Evolutionary conservation across 768 basidiomycete species (phyloP).

Genomic region (Boletus subparvulus): DNA sequence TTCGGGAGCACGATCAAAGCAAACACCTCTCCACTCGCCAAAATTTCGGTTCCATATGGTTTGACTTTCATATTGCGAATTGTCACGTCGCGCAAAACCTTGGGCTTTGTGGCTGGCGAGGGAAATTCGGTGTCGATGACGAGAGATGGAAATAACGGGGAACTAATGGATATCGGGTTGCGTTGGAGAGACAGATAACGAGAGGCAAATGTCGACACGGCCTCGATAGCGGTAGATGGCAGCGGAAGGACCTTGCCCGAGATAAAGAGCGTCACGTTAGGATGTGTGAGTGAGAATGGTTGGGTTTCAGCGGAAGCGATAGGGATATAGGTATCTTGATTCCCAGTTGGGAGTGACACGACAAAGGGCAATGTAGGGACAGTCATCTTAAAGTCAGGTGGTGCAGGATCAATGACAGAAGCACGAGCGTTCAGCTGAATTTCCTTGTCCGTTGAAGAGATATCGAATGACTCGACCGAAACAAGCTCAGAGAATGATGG

Average conservation of each 20-base stretch:
- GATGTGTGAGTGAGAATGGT: conserved; percentile 62
- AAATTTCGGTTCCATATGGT: conserved; percentile 44
- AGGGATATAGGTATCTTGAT: conserved; percentile 34
- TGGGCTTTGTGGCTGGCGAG: conserved; percentile 59
- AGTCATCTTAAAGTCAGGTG: conserved; percentile 47
- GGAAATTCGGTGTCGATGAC: conserved; percentile 58
- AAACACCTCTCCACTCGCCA: conserved; percentile 69
- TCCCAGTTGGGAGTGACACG: conserved; percentile 46
- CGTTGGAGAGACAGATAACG: conserved; percentile 58
- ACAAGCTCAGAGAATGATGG: conserved; percentile 61
- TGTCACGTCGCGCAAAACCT: conserved; percentile 68
- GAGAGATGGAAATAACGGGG: conserved; percentile 52
- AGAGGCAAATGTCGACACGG: conserved; percentile 62
- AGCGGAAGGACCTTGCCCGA: conserved; percentile 60
- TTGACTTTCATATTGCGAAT: conserved; percentile 75
- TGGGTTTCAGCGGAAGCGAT: conserved; percentile 55
- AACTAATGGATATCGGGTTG: conserved; percentile 58
- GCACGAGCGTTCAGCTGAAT: conserved; percentile 52
- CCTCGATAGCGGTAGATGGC: conserved; percentile 34
- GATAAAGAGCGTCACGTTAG: conserved; percentile 62
- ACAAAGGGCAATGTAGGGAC: conserved; percentile 62
- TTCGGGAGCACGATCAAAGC: conserved; percentile 66
- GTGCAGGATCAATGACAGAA: conserved; percentile 57
- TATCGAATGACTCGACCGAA: conserved; percentile 56
- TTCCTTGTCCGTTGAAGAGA: conserved; percentile 36